Evolutionary conservation across 169 alveolate genomes (phyloP).

Genomic region (Eimeria brunetti): DNA sequence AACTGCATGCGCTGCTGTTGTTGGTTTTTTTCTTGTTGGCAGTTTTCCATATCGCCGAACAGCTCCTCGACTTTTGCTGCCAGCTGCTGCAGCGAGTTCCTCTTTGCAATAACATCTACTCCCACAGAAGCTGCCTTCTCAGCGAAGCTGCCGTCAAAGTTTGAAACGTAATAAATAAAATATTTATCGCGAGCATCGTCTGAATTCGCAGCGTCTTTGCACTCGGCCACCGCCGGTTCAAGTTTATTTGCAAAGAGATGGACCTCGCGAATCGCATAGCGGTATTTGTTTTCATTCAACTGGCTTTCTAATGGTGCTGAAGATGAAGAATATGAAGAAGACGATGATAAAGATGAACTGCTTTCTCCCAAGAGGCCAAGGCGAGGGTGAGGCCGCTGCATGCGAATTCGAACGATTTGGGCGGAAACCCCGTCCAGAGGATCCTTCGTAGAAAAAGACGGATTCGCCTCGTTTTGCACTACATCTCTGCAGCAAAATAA

Average conservation of each 20-base stretch:
- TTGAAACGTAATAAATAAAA: slow-evolving; percentile 90
- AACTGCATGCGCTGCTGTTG: slow-evolving; percentile 83
- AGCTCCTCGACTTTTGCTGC: slow-evolving; percentile 88
- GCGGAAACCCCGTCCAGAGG: slow-evolving; percentile 87
- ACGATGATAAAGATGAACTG: too few relatives aligned
- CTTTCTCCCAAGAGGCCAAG: too few relatives aligned
- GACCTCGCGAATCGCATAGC: slow-evolving; percentile 92
- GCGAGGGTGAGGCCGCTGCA: slow-evolving; percentile 92
- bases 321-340: too few relatives aligned
- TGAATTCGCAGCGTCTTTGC: slow-evolving; percentile 93
- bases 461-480: slow-evolving; percentile 87
- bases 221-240: slow-evolving; percentile 89
- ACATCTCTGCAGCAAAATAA: slow-evolving; percentile 71
- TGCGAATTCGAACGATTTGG: slow-evolving; percentile 86
- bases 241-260: slow-evolving; percentile 90
- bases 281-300: slow-evolving; percentile 86
- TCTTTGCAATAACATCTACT: slow-evolving; percentile 88
- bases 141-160: slow-evolving; percentile 88
- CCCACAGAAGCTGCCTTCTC: slow-evolving; percentile 88
- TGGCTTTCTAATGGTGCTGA: too few relatives aligned
- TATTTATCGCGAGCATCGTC: slow-evolving; percentile 94
- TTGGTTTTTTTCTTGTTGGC: slow-evolving; percentile 86
- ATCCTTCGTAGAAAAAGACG: slow-evolving; percentile 87
- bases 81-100: slow-evolving; percentile 86
- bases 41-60: slow-evolving; percentile 87